Evolutionary conservation across 2,329 filamentous ascomycete genomes (phyloP).

Genomic region (Akanthomyces uredinophilus): DNA sequence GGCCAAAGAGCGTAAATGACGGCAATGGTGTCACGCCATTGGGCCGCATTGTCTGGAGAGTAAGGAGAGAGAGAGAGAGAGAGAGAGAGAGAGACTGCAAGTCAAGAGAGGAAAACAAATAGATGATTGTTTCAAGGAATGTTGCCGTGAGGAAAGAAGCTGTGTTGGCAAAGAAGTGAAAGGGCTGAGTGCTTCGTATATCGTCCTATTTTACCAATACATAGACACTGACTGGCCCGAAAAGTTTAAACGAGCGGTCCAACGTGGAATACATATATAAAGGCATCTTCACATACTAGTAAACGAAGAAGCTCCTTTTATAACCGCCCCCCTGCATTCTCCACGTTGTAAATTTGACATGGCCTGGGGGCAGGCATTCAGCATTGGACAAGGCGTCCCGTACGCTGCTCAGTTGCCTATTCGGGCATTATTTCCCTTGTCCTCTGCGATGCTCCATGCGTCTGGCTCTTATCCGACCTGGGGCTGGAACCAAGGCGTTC

Average conservation of each 20-base stretch:
- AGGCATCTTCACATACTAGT: background rate
- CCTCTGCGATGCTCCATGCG: background rate
- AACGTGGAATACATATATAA: background rate
- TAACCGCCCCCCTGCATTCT: background rate
- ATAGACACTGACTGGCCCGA: background rate
- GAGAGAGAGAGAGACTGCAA: background rate
- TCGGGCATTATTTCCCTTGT: background rate
- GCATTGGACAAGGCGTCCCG: background rate
- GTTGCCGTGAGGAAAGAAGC: background rate
- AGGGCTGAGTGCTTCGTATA: background rate
- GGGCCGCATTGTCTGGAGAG: background rate
- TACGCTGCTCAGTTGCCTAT: background rate
- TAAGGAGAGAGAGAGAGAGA: background rate
- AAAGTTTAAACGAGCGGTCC: background rate
- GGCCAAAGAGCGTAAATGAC: background rate
- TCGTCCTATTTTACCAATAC: background rate
- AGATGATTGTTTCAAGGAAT: background rate
- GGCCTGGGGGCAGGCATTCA: no score
- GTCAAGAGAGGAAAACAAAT: background rate
- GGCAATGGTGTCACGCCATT: background rate
- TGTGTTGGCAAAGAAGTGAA: background rate
- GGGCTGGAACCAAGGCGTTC: background rate
- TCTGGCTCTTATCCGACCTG: background rate
- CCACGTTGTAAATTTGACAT: constrained; percentile 3
- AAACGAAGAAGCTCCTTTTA: background rate